Evolutionary conservation across 257 asterid genomes (phyloP).

Genomic region (Cordia subcordata): DNA sequence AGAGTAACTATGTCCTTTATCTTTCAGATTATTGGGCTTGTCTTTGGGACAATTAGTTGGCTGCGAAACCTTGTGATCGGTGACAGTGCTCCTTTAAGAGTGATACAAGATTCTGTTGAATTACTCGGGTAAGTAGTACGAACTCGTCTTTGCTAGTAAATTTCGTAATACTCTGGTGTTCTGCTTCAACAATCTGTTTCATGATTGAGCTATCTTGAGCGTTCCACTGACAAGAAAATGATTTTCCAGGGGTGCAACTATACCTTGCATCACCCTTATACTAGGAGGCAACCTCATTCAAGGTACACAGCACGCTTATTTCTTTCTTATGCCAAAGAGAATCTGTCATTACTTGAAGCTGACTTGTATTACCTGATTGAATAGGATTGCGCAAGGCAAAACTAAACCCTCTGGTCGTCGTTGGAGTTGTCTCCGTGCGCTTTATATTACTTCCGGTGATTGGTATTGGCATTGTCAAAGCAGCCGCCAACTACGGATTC

Average conservation of each 20-base stretch:
- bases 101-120: slow-evolving; percentile 47
- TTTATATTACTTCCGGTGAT: slow-evolving; percentile 55
- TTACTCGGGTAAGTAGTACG: slow-evolving; percentile 61
- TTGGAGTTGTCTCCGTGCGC: slow-evolving; percentile 58
- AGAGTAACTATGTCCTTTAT: not conserved
- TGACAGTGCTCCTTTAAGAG: slow-evolving; percentile 64
- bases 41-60: slow-evolving; percentile 63
- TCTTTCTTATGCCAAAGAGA: not conserved
- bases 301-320: slow-evolving; percentile 32
- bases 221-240: not conserved
- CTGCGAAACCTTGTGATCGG: slow-evolving; percentile 67
- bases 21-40: slow-evolving; percentile 56
- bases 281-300: slow-evolving; percentile 86
- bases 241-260: slow-evolving; percentile 62
- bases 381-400: slow-evolving; percentile 61
- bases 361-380: not conserved
- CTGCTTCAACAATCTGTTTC: too few species aligned
- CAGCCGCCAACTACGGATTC: slow-evolving; percentile 63
- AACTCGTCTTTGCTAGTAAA: not conserved
- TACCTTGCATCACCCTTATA: slow-evolving; percentile 82
- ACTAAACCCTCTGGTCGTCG: slow-evolving; percentile 29
- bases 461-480: slow-evolving; percentile 63
- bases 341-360: not conserved
- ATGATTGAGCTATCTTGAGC: not conserved
- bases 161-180: too few species aligned